Evolutionary conservation across 495 filamentous ascomycete species (phyloP), one percentile per base, ranked within the genome.

Genomic region (Physcia stellaris): DNA sequence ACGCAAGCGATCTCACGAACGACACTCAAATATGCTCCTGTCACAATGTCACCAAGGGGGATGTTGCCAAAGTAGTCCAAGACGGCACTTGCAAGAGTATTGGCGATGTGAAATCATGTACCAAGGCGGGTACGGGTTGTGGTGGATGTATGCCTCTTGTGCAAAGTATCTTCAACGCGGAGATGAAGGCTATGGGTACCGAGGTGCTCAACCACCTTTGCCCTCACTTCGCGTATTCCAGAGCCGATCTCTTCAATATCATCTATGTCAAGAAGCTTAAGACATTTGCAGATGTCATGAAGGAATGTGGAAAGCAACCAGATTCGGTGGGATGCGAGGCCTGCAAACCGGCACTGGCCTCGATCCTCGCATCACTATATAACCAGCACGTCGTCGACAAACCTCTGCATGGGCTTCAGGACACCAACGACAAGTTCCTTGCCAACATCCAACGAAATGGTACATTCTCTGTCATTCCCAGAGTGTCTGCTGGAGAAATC

Each of bases 361-460:
- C 81, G 26, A 94, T 96, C 42, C 73, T 94, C 31, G 68, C 88
- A 0, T 82, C 77, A 39, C 62, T 93, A 2, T 94, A 76, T 69
- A 96, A 96, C 52, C 71, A 75, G 32, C 82, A 94, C 48, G 66
- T 96, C 40, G 83, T 94, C 74, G 77, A 80, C 52, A 67, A 70
- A 40, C 64, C 73, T 0, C 58, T 75, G 19, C 79, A 86, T 50
- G 85, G 86, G 13, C 65, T 94, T 2, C 88, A 94, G 57, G 88
- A 96, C 37, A 96, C 88, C 17, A 94, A 96, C 50, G 88, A 96
- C 56, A 67, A 75, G 29, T 96, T 82, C 55, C 66, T 96, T n/a
- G 88, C 77, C 11, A 96, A 96, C 43, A 92, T 94, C 42, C 87
- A 96, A 56, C 70, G 88, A 29, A 88, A 94, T 61, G 88, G 88